phyloP scores from a whole-genome alignment of 768 basidiomycete species.

The Hericium alpestre region DNA sequence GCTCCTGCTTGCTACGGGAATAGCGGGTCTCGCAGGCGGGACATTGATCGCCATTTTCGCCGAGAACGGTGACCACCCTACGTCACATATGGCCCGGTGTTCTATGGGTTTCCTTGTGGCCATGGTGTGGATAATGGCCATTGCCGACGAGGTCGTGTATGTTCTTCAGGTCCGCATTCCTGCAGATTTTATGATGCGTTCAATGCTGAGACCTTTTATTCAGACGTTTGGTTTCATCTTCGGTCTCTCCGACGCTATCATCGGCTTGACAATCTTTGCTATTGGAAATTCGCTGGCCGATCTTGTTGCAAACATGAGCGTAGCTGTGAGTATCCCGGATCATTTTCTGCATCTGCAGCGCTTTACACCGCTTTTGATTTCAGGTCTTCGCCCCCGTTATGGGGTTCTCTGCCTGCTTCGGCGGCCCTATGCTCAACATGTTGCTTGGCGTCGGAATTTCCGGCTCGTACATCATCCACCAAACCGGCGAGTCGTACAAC shows the following conservation, averaged over 20 bases:
- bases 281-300: constrained; percentile 95
- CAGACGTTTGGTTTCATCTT: constrained; percentile 91
- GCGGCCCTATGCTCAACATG: constrained; percentile 87
- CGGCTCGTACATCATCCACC: constrained; percentile 72
- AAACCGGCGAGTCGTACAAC: constrained; percentile 51
- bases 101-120: constrained; percentile 86
- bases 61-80: constrained; percentile 43
- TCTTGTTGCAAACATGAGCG: constrained; percentile 92
- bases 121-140: constrained; percentile 96
- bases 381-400: constrained; percentile 83
- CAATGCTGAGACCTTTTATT: neutral
- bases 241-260: constrained; percentile 92
- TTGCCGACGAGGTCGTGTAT: constrained; percentile 91
- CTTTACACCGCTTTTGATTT: neutral
- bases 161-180: constrained; percentile 58
- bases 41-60: constrained; percentile 50
- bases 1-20: constrained; percentile 42
- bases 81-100: constrained; percentile 62
- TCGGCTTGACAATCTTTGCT: constrained; percentile 93
- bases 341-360: neutral
- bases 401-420: constrained; percentile 94
- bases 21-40: constrained; percentile 45
- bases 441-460: constrained; percentile 87
- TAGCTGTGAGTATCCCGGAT: constrained; percentile 47
- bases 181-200: neutral